phyloP scores from a whole-genome alignment of 345 rosid species.

The Alliaria petiolata region DNA sequence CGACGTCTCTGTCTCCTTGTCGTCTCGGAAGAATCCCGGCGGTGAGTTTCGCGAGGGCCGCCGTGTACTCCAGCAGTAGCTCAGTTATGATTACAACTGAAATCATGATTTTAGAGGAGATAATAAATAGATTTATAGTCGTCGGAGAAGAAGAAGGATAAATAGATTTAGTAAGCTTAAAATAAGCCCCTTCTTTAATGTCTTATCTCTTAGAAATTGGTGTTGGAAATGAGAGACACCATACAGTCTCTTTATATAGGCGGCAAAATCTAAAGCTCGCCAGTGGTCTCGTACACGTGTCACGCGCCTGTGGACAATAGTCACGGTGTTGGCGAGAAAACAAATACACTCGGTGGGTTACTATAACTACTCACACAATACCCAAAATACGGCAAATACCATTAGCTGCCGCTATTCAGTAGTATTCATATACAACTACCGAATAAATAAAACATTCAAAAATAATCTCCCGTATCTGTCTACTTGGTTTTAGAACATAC shows the following conservation, averaged over 20 bases:
- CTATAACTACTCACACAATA: too few relatives aligned
- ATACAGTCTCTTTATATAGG: not conserved
- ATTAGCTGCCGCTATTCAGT: too few relatives aligned
- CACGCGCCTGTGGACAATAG: not conserved
- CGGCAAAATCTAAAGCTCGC: not conserved
- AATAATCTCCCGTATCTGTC: too few relatives aligned
- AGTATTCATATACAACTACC: too few relatives aligned
- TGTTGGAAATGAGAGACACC: not conserved
- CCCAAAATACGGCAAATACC: too few relatives aligned
- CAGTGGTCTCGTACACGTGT: not conserved
- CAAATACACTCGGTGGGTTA: not conserved
- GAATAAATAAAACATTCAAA: too few relatives aligned
- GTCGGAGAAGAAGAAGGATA: not conserved
- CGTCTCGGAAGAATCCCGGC: conserved; percentile 34
- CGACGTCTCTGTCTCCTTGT: not conserved
- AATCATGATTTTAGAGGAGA: conserved; percentile 32
- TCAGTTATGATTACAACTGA: conserved; percentile 42
- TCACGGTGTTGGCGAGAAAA: not conserved
- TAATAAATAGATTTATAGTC: not conserved
- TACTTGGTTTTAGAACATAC: too few relatives aligned
- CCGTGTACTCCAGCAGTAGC: conserved; percentile 50
- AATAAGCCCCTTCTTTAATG: too few relatives aligned
- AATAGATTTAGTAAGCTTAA: too few relatives aligned
- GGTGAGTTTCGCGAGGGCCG: conserved; percentile 42
- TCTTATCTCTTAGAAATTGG: not conserved